Conservation (phyloP, 1,139 yeast genomes). For the Pichia sp. region DNA sequence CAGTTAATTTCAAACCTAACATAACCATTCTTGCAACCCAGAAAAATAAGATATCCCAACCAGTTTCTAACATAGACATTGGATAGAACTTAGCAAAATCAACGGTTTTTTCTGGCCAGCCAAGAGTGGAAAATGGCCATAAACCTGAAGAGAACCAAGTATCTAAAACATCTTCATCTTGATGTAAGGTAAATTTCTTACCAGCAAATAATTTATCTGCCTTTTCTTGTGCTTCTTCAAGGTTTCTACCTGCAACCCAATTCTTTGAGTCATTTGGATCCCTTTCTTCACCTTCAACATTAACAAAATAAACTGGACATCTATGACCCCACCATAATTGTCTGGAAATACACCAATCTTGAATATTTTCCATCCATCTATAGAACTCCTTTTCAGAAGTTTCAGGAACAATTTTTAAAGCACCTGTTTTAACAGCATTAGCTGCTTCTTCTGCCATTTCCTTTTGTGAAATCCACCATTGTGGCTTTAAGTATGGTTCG, state of each 20-base stretch:
- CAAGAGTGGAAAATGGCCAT: conserved; percentile 96
- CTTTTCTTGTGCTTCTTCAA: conserved; percentile 78
- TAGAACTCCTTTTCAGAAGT: conserved; percentile 88
- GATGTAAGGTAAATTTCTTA: conserved; percentile 68
- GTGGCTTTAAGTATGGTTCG: conserved; percentile 95
- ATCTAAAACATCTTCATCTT: conserved; percentile 97
- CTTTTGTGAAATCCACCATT: conserved; percentile 97
- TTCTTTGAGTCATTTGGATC: conserved; percentile 59
- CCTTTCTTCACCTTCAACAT: conserved; percentile 63
- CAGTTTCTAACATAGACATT: conserved; percentile 91
- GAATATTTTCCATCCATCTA: conserved; percentile 94
- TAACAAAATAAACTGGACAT: conserved; percentile 91
- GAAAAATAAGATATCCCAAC: conserved; percentile 98
- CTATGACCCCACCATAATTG: conserved; percentile 99
- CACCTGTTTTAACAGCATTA: conserved; percentile 77
- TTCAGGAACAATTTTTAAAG: conserved; percentile 77
- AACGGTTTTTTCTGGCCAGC: conserved; percentile 79
- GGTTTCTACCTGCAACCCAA: conserved; percentile 88
- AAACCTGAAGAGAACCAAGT: conserved; percentile 98
- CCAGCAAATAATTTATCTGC: conserved; percentile 71
- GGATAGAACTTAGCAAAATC: conserved; percentile 82
- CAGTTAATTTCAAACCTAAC: conserved; percentile 85
- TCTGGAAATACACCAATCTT: conserved; percentile 99
- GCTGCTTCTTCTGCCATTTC: conserved; percentile 89
- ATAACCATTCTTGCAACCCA: conserved; percentile 98